Percentiles rank a stretch among this genome's conserved stretches.
Evolutionary conservation across 139 green algal species (phyloP).

Genomic region (Pseudopediastrum boryanum): DNA sequence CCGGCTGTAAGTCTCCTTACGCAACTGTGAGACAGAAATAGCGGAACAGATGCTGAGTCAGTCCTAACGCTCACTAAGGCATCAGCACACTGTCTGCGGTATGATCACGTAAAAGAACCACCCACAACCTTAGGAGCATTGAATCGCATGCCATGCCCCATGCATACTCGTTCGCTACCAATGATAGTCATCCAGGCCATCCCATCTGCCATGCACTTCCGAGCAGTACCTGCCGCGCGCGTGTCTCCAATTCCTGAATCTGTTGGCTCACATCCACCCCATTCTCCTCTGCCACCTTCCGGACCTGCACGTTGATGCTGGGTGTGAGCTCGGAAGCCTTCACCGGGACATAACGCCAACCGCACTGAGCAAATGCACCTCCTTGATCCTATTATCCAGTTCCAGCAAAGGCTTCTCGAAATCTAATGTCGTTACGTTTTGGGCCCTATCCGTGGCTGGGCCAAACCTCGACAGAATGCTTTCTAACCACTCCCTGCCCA

Average conservation of each 20-base stretch:
- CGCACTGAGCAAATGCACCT: conserved; percentile 66
- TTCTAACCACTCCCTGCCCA: conserved; percentile 61
- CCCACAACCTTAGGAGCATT: too few relatives aligned
- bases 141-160: too few relatives aligned
- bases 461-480: conserved; percentile 77
- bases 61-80: too few relatives aligned
- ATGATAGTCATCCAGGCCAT: too few relatives aligned
- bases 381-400: conserved; percentile 96
- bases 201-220: too few relatives aligned
- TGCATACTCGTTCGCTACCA: too few relatives aligned
- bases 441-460: conserved; percentile 72
- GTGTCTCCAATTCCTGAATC: conserved; percentile 85
- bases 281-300: conserved; percentile 92
- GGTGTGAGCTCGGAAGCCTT: not conserved
- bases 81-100: too few relatives aligned
- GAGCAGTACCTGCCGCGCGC: conserved; percentile 72
- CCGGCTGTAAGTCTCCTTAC: conserved; percentile 91
- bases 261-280: conserved; percentile 87
- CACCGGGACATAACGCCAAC: conserved; percentile 23
- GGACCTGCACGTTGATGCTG: conserved; percentile 65
- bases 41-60: too few relatives aligned
- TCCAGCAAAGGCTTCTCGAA: conserved; percentile 98
- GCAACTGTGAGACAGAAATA: conserved; percentile 84
- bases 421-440: conserved; percentile 77
- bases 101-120: too few relatives aligned